These are phyloP conservation scores for Durio zibethinus DNA, from an alignment of 345 rosid genomes.

Conservation along the genomic window DNA sequence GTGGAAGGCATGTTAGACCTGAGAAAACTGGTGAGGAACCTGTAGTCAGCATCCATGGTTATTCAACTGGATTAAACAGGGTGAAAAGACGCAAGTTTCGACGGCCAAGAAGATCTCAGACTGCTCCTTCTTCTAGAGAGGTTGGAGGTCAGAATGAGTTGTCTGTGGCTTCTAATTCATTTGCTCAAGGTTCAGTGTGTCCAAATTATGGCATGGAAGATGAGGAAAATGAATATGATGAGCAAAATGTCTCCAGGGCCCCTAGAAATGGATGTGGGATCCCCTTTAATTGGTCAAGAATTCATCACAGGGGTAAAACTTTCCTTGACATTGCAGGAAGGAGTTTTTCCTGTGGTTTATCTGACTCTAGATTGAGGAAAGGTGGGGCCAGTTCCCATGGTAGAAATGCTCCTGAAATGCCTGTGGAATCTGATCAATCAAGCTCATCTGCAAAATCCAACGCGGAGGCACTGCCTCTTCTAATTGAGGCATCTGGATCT, in stretches of 20 bases:
- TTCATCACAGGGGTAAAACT: slow-evolving; percentile 77
- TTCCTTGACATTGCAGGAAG: slow-evolving; percentile 90
- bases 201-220: slow-evolving; percentile 40
- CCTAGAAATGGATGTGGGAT: slow-evolving; percentile 93
- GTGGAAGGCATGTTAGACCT: slow-evolving; percentile 31
- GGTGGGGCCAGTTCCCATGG: slow-evolving; percentile 46
- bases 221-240: slow-evolving; percentile 47
- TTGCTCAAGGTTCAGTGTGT: slow-evolving; percentile 40
- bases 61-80: slow-evolving; percentile 40
- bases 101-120: slow-evolving; percentile 52
- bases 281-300: slow-evolving; percentile 97
- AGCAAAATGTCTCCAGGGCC: slow-evolving; percentile 49
- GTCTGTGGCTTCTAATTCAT: slow-evolving; percentile 79
- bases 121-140: slow-evolving; percentile 39
- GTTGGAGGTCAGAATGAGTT: slow-evolving; percentile 60
- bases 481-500: slow-evolving; percentile 63
- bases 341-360: slow-evolving; percentile 89
- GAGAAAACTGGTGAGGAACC: slow-evolving; percentile 33
- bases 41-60: slow-evolving; percentile 35
- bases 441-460: slow-evolving; percentile 48
- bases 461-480: slow-evolving; percentile 67
- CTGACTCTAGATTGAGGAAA: slow-evolving; percentile 64
- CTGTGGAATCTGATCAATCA: slow-evolving; percentile 55
- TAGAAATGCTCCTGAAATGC: slow-evolving; percentile 56
- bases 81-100: slow-evolving; percentile 64